Conservation (phyloP, 2,329 filamentous ascomycete genomes). For the Whalleya microplaca region DNA sequence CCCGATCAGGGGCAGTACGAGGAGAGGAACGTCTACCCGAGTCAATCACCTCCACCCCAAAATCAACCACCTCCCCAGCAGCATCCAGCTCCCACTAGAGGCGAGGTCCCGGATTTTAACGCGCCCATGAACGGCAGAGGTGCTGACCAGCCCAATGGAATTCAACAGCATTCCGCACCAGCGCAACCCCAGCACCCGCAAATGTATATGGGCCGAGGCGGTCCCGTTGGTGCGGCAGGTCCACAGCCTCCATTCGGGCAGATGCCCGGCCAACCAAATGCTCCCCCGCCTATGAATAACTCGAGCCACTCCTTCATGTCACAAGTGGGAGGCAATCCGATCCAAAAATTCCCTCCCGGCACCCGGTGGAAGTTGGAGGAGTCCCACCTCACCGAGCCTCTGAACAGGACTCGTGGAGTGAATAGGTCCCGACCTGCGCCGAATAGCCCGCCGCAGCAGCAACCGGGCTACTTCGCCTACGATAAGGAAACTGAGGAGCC, state of each 20-base stretch:
- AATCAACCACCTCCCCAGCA: conserved; percentile 20
- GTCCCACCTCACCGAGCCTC: conserved; percentile 56
- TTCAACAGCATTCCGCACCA: conserved; percentile 19
- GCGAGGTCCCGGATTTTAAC: conserved; percentile 16
- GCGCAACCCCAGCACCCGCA: conserved; percentile 24
- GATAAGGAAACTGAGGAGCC: conserved; percentile 55
- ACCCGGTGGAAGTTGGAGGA: conserved; percentile 57
- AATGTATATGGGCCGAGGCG: conserved; percentile 28
- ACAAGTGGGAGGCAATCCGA: conserved; percentile 40
- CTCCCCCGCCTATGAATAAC: conserved; percentile 21
- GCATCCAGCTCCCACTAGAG: conserved; percentile 10
- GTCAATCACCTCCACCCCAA: conserved; percentile 26
- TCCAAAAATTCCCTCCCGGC: conserved; percentile 48
- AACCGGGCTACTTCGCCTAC: conserved; percentile 43
- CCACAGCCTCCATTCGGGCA: conserved; percentile 27
- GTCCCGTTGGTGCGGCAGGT: conserved; percentile 26
- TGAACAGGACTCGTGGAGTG: conserved; percentile 44
- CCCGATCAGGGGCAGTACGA: conserved; percentile 9
- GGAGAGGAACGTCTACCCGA: conserved; percentile 23
- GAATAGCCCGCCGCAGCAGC: conserved; percentile 37
- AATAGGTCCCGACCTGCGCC: conserved; percentile 41
- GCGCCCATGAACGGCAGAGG: conserved; percentile 22
- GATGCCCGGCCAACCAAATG: conserved; percentile 20
- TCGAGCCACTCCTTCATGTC: conserved; percentile 32
- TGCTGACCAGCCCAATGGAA: conserved; percentile 20